Evolutionary conservation across 345 rosid genomes (phyloP), one percentile per base, ranked within the genome.

Genomic region (Tarenaya hassleriana): DNA sequence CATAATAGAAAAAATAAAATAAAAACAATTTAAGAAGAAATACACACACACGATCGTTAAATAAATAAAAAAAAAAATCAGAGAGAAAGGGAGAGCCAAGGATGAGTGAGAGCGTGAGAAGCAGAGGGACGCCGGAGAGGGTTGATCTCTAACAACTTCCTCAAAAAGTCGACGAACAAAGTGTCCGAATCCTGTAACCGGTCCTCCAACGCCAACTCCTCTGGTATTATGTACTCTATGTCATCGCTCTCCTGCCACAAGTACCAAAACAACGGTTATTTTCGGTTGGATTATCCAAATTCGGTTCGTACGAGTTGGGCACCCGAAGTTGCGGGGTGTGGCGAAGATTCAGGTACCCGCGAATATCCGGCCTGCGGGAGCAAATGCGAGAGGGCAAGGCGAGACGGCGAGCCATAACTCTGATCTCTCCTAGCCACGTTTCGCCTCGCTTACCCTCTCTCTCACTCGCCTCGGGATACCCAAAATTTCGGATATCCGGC

Each of bases 81-180:
- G 47, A 54, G 67, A 0, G 61, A 50, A 55, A 60, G 50, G 3
- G 76, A 74, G 50, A 94, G 86, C 99, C 95, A 88, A n/a, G 94
- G 95, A 43, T 94, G 95, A 27, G 77, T 55, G 13, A 88, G 71
- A 48, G 99, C 99, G 68, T 85, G 82, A 2, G 66, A 64, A 7
- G 99, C 95, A 8, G 91, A 79, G 2, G 78, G 97, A 16, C 99
- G 91, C 62, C 73, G 74, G 60, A 55, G 50, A 11, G 97, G 97
- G 61, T 94, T 80, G 64, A 88, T 68, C 74, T 81, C 78, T 3
- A 94, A 95, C 75, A 94, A 65, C 62, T 33, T 67, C 68, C 70
- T 80, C 24, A 86, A 55, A 37, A 88, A 86, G 55, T 86, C 84
- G 0, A 80, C 33, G 39, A 83, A 92, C 60, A 62, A 52, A 3